Base-by-base conservation (phyloP, 139 green algal genomes). In the Chlorella sorokiniana region DNA sequence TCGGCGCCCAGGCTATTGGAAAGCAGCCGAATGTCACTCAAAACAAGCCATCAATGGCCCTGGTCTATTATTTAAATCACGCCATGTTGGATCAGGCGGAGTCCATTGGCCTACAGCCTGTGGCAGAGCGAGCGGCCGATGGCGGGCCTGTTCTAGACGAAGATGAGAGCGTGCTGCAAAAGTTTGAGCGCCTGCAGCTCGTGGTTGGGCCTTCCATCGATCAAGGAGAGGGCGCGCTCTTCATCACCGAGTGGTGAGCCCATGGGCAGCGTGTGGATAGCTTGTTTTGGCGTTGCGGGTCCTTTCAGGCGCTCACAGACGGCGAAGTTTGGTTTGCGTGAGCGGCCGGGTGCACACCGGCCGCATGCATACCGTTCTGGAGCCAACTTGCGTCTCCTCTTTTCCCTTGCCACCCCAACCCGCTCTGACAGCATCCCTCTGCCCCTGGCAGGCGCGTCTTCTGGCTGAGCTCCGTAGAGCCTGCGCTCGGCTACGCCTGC, bases 391-490 rank as follows among this genome's bases (percentile, higher is more conserved):
- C 22, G 8, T 72, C 45, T 35, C 31, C 16, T 9, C 71, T 51
- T 14, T 45, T 23, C 0, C n/a, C n/a, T 5, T 33, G 11, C 45
- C 22, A 33, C 68, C 41, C 2, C 41, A 33, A 5, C 48, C 48
- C 22, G 41, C 42, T 6, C 7, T 31, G 14, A 1, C n/a, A 1
- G 25, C 40, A 25, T 33, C 8, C 10, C 31, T 11, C 18, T 72
- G 76, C 16, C 78, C 25, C 54, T 74, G 10, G 56, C 82, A 86
- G 82, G 33, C 82, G 82, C 70, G n/a, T 86, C 16, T 64, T 86
- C 33, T 86, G 82, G 82, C 25, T 82, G 56, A 71, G 63, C 37
- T 23, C 33, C 35, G 16, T 25, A 3, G 73, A 67, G 16, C 38
- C 65, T 18, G 20, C 10, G 1, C 22, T 61, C 20, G 63, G 63